Conservation (phyloP, 257 asterid species). For the Salvia hispanica region DNA sequence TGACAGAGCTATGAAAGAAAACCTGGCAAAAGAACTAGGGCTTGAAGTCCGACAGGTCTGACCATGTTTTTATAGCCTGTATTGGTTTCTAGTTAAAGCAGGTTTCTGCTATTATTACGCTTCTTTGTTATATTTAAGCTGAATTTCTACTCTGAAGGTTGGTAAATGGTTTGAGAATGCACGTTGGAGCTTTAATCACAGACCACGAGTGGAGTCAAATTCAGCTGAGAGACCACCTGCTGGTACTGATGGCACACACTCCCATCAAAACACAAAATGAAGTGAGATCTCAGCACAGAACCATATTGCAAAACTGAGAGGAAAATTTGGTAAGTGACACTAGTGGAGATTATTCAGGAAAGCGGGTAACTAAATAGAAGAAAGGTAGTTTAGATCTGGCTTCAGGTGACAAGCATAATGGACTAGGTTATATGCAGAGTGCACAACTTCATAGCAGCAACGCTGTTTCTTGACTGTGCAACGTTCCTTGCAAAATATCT, state of each 20-base stretch:
- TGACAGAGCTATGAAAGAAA: slow-evolving; percentile 55
- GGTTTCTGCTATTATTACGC: not conserved
- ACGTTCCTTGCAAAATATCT: slow-evolving; percentile 12
- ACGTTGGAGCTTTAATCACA: slow-evolving; percentile 78
- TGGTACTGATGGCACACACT: no score
- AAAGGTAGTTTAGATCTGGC: slow-evolving; percentile 24
- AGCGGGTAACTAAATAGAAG: slow-evolving; percentile 21
- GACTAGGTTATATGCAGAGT: slow-evolving; percentile 19
- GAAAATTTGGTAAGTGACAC: not conserved
- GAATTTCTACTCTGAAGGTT: slow-evolving; percentile 47
- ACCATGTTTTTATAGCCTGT: slow-evolving; percentile 1
- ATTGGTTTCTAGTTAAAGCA: not conserved
- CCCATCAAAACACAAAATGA: slow-evolving; percentile 32
- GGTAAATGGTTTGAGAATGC: slow-evolving; percentile 88
- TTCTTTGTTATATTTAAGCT: slow-evolving; percentile 2
- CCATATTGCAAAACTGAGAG: not conserved
- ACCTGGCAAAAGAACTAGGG: slow-evolving; percentile 73
- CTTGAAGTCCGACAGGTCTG: slow-evolving; percentile 67
- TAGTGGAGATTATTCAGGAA: slow-evolving; percentile 28
- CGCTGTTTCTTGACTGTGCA: slow-evolving; percentile 29
- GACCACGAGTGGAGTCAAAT: slow-evolving; percentile 34
- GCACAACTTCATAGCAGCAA: slow-evolving; percentile 24
- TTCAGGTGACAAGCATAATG: slow-evolving; percentile 22
- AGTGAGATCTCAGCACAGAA: slow-evolving; percentile 18
- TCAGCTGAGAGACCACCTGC: no score